phyloP scores from a whole-genome alignment of 345 rosid species.

The Reutealis trisperma region DNA sequence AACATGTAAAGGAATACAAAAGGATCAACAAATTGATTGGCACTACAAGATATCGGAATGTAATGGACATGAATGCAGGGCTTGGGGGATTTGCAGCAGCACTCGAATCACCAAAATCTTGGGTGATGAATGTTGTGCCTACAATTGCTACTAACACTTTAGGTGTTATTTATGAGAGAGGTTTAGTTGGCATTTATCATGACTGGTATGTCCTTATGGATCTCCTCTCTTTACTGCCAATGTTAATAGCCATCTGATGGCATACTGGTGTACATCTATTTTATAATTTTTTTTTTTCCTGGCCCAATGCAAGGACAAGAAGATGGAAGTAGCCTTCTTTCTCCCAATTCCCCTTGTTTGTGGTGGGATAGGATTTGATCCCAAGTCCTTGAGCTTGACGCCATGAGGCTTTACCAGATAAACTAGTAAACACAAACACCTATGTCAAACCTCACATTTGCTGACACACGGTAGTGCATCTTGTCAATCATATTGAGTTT shows the following conservation, averaged over 20 bases:
- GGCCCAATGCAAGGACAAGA: neutral
- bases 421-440: neutral
- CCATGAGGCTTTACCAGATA: neutral
- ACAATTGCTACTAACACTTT: constrained; percentile 69
- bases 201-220: constrained; percentile 64
- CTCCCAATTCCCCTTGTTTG: neutral
- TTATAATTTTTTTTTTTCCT: neutral
- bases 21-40: constrained; percentile 75
- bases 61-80: constrained; percentile 97
- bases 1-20: constrained; percentile 67
- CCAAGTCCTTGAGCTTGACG: neutral
- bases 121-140: constrained; percentile 99
- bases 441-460: constrained; percentile 1
- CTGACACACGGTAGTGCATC: neutral
- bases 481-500: constrained; percentile 1
- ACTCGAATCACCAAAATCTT: constrained; percentile 79
- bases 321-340: neutral
- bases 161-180: constrained; percentile 87
- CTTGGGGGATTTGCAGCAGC: constrained; percentile 96
- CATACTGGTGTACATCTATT: neutral
- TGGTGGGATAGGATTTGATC: neutral
- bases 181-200: constrained; percentile 90
- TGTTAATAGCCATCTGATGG: neutral
- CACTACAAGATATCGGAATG: constrained; percentile 72
- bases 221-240: neutral